phyloP scores from a whole-genome alignment of 176 grass and related monocot species.

The Carex kokanica region DNA sequence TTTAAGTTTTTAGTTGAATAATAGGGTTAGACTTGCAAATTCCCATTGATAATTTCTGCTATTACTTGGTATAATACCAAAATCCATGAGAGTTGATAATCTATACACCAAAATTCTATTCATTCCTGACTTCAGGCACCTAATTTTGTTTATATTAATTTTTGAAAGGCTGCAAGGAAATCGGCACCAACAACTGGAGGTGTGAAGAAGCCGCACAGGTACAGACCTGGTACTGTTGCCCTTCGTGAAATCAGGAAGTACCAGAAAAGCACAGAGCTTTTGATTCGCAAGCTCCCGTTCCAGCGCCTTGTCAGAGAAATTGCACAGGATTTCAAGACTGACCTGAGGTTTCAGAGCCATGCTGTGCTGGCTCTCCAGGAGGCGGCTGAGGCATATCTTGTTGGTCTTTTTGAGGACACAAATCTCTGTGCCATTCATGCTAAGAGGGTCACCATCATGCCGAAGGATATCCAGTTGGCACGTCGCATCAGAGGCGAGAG shows the following conservation, averaged over 20 bases:
- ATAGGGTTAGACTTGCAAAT: not conserved
- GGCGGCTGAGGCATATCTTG: constrained; percentile 65
- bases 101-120: not conserved
- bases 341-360: constrained; percentile 63
- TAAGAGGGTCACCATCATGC: constrained; percentile 31
- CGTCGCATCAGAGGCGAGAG: constrained; percentile 81
- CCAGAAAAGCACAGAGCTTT: constrained; percentile 88
- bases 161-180: constrained; percentile 50
- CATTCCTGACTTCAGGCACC: not conserved
- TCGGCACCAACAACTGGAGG: constrained; percentile 77
- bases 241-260: constrained; percentile 74
- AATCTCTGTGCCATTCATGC: constrained; percentile 29
- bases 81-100: not conserved
- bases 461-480: constrained; percentile 76
- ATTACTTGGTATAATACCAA: not conserved
- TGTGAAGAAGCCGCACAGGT: constrained; percentile 87
- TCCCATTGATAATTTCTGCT: not conserved
- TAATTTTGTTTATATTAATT: not conserved
- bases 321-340: constrained; percentile 90
- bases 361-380: constrained; percentile 74
- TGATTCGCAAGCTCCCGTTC: constrained; percentile 77
- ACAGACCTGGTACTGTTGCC: constrained; percentile 60
- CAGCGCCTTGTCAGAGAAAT: constrained; percentile 78
- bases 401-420: constrained; percentile 15
- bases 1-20: too few species aligned